phyloP scores from a whole-genome alignment of 345 rosid genomes.

The Toxicodendron radicans region DNA sequence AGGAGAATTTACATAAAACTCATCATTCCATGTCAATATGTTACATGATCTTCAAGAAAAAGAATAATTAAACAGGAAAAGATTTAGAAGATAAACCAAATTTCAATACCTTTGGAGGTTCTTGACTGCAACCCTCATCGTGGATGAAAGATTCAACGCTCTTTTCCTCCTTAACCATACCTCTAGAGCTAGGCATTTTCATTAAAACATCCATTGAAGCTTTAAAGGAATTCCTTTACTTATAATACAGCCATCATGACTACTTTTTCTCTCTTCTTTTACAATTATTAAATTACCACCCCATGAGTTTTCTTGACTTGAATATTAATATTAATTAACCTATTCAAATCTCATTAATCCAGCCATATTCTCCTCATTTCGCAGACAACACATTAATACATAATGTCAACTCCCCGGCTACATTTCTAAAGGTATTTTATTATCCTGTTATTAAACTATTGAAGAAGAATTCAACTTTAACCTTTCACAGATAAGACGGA shows the following conservation, averaged over 20 bases:
- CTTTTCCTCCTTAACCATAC: slow-evolving; percentile 31
- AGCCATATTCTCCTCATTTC: slow-evolving; percentile 8
- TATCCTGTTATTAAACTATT: neutral
- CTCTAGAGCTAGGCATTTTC: slow-evolving; percentile 31
- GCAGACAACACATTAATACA: slow-evolving; percentile 15
- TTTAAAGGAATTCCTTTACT: slow-evolving; percentile 13
- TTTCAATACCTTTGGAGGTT: slow-evolving; percentile 28
- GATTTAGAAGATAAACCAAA: neutral
- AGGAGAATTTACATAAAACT: too few relatives aligned
- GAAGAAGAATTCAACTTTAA: slow-evolving; percentile 38
- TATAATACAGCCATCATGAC: neutral
- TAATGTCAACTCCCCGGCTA: slow-evolving; percentile 64
- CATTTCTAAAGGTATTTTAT: slow-evolving; percentile 24
- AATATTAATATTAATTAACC: neutral
- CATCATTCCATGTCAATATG: neutral
- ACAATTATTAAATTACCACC: too few relatives aligned
- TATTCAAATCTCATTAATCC: neutral
- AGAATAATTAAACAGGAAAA: neutral
- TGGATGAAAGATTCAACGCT: slow-evolving; percentile 26
- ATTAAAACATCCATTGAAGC: slow-evolving; percentile 38
- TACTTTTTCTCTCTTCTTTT: too few relatives aligned
- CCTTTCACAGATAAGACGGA: slow-evolving; percentile 24
- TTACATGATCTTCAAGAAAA: neutral
- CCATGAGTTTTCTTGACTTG: too few relatives aligned
- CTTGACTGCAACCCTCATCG: slow-evolving; percentile 31